Percentiles rank a stretch among this genome's conserved stretches.
These are phyloP conservation scores for Tarenaya hassleriana DNA, from an alignment of 345 rosid genomes.

Conservation along the genomic window DNA sequence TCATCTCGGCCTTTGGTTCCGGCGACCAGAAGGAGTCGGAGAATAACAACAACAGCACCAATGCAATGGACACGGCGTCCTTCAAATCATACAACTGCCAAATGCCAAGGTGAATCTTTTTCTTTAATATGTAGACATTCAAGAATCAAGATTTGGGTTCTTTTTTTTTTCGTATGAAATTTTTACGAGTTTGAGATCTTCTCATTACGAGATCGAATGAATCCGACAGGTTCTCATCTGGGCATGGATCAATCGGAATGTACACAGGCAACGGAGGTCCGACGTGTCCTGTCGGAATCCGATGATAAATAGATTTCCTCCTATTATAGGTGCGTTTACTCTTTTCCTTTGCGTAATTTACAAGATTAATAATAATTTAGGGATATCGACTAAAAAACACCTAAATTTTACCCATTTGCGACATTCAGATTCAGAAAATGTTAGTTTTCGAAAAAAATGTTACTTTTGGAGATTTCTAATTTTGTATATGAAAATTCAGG, in stretches of 20 bases:
- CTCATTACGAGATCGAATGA: not conserved
- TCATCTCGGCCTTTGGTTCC: constrained; percentile 29
- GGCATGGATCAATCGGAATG: constrained; percentile 58
- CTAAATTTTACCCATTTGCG: no score
- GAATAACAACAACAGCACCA: constrained; percentile 29
- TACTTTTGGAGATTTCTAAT: no score
- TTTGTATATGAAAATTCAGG: no score
- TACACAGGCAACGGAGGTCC: constrained; percentile 52
- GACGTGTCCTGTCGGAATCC: constrained; percentile 60
- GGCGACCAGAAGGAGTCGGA: constrained; percentile 27
- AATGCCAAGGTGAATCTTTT: constrained; percentile 42
- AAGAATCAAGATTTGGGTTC: not conserved
- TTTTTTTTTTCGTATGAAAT: no score
- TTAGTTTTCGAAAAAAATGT: no score
- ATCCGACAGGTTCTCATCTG: constrained; percentile 47
- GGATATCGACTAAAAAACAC: no score
- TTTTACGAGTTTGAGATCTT: not conserved
- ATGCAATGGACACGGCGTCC: constrained; percentile 47
- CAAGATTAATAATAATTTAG: not conserved
- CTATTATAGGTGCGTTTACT: constrained; percentile 25
- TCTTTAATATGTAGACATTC: not conserved
- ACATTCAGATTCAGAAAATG: no score
- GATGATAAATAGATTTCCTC: constrained; percentile 14
- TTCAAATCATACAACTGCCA: constrained; percentile 63
- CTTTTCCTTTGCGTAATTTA: not conserved